phyloP scores from a whole-genome alignment of 495 filamentous ascomycete species.

The Aspergillus funiculosus region DNA sequence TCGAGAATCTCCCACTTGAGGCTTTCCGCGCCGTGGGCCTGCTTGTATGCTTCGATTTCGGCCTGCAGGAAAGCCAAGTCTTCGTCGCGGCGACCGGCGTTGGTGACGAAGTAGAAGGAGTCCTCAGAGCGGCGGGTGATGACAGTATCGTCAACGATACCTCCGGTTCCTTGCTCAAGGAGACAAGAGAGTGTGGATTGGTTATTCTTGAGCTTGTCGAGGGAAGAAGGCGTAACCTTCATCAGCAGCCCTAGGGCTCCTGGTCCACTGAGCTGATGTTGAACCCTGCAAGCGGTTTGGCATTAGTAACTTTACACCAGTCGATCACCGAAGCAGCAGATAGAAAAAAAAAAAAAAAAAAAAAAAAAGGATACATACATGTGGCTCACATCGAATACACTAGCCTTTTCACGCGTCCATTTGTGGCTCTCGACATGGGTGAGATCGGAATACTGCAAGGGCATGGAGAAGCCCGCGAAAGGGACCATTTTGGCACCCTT shows the following conservation, averaged over 20 bases:
- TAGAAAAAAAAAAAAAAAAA: background rate
- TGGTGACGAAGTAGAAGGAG: conserved; percentile 87
- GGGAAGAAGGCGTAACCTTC: conserved; percentile 67
- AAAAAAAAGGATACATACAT: conserved; percentile 37
- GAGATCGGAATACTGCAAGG: conserved; percentile 74
- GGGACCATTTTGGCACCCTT: conserved; percentile 91
- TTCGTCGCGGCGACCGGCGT: conserved; percentile 86
- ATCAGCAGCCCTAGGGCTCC: conserved; percentile 73
- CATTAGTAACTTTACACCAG: background rate
- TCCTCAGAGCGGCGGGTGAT: conserved; percentile 68
- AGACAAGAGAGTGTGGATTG: conserved; percentile 75
- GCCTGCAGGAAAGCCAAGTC: conserved; percentile 67
- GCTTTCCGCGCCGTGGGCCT: conserved; percentile 39
- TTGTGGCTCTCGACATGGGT: conserved; percentile 73
- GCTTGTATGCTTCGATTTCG: conserved; percentile 54
- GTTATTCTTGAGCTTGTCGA: conserved; percentile 51
- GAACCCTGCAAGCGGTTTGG: conserved; percentile 44
- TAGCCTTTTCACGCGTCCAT: conserved; percentile 80
- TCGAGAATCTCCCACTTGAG: conserved; percentile 67
- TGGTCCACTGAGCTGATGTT: conserved; percentile 68
- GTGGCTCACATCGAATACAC: conserved; percentile 77
- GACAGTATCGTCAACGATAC: conserved; percentile 90
- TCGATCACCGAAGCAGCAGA: too few relatives aligned
- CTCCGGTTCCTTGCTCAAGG: conserved; percentile 70
- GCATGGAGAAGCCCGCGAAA: conserved; percentile 94